phyloP scores from a whole-genome alignment of 192 early-diverging fungal genomes.

The Coemansia sp. region DNA sequence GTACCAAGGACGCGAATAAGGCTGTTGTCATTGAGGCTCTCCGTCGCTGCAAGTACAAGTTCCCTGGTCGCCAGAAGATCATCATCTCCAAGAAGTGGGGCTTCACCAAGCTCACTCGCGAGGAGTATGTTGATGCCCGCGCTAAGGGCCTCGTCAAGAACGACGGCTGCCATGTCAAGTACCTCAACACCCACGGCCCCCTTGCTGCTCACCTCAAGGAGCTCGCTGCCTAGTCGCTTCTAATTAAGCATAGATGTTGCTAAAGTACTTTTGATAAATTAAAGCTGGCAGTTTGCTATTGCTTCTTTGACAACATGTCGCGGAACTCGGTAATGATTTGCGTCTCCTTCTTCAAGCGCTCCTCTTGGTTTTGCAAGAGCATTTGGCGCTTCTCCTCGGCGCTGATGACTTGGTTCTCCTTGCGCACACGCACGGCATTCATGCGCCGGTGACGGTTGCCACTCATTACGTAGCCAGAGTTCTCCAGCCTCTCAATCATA shows the following conservation, averaged over 20 bases:
- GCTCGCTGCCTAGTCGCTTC: not conserved
- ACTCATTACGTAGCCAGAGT: constrained; percentile 93
- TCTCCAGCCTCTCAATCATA: constrained; percentile 82
- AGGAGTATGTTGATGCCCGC: constrained; percentile 82
- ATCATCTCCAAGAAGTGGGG: constrained; percentile 99
- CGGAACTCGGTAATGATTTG: constrained; percentile 90
- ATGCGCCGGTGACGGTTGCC: constrained; percentile 90
- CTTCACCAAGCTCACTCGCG: constrained; percentile 95
- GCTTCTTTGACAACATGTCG: constrained; percentile 69
- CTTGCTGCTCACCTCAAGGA: constrained; percentile 57
- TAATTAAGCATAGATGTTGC: not conserved
- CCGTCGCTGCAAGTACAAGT: constrained; percentile 98
- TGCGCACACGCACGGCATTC: constrained; percentile 94
- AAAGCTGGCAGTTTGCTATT: constrained; percentile 6
- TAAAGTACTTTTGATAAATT: not conserved
- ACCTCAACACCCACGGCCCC: constrained; percentile 81
- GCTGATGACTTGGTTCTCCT: constrained; percentile 95
- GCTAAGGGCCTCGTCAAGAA: constrained; percentile 75
- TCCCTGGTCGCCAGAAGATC: constrained; percentile 98
- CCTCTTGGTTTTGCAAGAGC: constrained; percentile 84
- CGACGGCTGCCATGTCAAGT: constrained; percentile 96
- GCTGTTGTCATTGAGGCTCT: constrained; percentile 89
- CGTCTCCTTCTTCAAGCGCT: constrained; percentile 84
- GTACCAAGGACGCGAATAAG: constrained; percentile 93
- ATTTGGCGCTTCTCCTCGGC: constrained; percentile 92